Conservation (phyloP, 1,284 basidiomycete genomes). For the Moniliophthora roreri region DNA sequence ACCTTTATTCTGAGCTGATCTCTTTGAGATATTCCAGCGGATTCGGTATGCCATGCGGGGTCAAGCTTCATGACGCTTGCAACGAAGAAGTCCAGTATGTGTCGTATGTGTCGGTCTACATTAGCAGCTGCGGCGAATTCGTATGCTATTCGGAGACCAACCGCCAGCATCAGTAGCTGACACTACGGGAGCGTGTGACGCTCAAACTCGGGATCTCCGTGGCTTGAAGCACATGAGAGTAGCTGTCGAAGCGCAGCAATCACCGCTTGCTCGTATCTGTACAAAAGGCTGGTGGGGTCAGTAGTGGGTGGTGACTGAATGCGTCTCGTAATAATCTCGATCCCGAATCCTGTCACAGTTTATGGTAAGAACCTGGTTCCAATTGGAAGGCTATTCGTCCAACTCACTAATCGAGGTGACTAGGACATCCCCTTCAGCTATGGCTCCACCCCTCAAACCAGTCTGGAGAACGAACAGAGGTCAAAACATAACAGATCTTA, state of each 20-base stretch:
- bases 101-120: conserved; percentile 17
- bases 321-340: conserved; percentile 12
- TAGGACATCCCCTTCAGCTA: conserved; percentile 45
- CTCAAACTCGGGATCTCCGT: conserved; percentile 33
- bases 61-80: conserved; percentile 17
- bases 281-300: conserved; percentile 7
- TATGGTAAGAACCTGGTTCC: too few species aligned
- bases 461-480: conserved; percentile 21
- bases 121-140: conserved; percentile 39
- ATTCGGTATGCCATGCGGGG: conserved; percentile 19
- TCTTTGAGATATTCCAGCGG: conserved; percentile 4
- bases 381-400: too few species aligned
- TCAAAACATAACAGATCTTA: neutral
- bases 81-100: conserved; percentile 22
- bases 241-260: conserved; percentile 26
- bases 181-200: conserved; percentile 37
- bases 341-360: conserved; percentile 6
- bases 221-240: conserved; percentile 12
- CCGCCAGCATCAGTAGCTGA: conserved; percentile 36
- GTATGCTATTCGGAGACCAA: conserved; percentile 48
- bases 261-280: conserved; percentile 22
- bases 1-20: conserved; percentile 6
- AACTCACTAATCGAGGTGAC: conserved; percentile 39
- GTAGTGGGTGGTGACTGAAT: conserved; percentile 7
- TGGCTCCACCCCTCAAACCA: conserved; percentile 38